These are phyloP conservation scores for Nitzschia sp. DNA, from an alignment of 108 stramenopile species.

Conservation along the genomic window DNA sequence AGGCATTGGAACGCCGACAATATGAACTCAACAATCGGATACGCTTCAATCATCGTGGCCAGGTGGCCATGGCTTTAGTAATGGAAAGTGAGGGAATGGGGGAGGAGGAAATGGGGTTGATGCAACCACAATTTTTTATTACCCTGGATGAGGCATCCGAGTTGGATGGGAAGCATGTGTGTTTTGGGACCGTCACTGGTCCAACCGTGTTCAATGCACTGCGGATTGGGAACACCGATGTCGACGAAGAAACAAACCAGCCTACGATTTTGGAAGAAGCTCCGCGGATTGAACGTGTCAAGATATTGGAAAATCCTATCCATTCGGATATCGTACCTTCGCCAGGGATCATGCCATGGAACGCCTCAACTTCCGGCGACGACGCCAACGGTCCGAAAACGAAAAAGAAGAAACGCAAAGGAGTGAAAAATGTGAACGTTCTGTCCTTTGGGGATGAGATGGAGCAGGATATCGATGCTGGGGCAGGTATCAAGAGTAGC, in stretches of 20 bases:
- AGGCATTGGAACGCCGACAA: conserved; percentile 58
- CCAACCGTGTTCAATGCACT: conserved; percentile 94
- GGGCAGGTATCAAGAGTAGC: conserved; percentile 53
- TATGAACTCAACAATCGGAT: conserved; percentile 88
- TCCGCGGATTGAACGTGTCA: conserved; percentile 66
- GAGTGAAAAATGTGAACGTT: conserved; percentile 80
- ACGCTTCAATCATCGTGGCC: conserved; percentile 92
- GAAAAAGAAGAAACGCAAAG: conserved; percentile 62
- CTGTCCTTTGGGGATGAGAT: conserved; percentile 88
- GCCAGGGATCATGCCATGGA: conserved; percentile 57
- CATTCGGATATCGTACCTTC: conserved; percentile 77
- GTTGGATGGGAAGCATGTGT: conserved; percentile 90
- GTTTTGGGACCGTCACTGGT: conserved; percentile 89
- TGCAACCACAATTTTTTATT: conserved; percentile 95
- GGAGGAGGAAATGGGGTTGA: conserved; percentile 35
- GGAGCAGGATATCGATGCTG: conserved; percentile 48
- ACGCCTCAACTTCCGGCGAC: neutral
- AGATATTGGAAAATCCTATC: conserved; percentile 87
- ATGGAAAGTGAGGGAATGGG: conserved; percentile 26
- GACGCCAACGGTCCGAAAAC: conserved; percentile 15
- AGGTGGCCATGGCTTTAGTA: conserved; percentile 90
- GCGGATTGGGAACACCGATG: conserved; percentile 82
- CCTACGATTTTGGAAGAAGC: conserved; percentile 53
- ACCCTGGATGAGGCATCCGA: conserved; percentile 89
- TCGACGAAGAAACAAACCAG: conserved; percentile 54